Evolutionary conservation across 106 monocot species (phyloP), one percentile per base, ranked within the genome.

Genomic region (Apostasia shenzhenica): DNA sequence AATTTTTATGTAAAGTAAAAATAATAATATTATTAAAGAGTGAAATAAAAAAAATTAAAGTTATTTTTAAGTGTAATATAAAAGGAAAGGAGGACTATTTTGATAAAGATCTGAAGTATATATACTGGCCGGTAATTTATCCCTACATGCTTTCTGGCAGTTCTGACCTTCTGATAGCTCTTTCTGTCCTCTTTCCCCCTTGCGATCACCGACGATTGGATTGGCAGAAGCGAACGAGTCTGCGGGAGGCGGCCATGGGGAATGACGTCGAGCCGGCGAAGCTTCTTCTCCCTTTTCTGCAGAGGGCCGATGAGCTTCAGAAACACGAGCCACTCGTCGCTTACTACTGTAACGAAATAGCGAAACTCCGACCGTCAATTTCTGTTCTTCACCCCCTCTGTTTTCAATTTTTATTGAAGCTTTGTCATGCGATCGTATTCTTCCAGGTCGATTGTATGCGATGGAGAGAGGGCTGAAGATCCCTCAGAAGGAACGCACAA

Each of bases 291-390:
- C 95, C 95, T 2, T 97, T 92, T 69, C 86, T 97, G 12, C 95
- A 97, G 77, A 81, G 95, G 61, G 95, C 95, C 73, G 92, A 97
- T 61, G 95, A 97, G 73, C 84, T 97, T 50, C 95, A 97, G 80
- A 97, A 97, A 89, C 95, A 92, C 70, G 92, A 97, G 66, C 95
- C 92, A 43, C 86, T 95, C 75, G 92, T 95, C 61, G 82, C 95
- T 38, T 97, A 97, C 84, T 97, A 97, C 75, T 97, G 95, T 92
- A 45, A 14, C 10, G 47, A 66, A 11, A 54, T 66, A 3, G 6
- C 3, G 43, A 54, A 66, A 50, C 70, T 51, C 76, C 75, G 66
- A 45, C 37, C 61, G 14, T 56, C 7, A 51, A 44, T 40, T 58
- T 69, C 63, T 48, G n/a, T 41, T 41, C 13, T 48, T 14, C 3